Conservation (phyloP, 805 yeast genomes). For the Blastobotrys americana region DNA sequence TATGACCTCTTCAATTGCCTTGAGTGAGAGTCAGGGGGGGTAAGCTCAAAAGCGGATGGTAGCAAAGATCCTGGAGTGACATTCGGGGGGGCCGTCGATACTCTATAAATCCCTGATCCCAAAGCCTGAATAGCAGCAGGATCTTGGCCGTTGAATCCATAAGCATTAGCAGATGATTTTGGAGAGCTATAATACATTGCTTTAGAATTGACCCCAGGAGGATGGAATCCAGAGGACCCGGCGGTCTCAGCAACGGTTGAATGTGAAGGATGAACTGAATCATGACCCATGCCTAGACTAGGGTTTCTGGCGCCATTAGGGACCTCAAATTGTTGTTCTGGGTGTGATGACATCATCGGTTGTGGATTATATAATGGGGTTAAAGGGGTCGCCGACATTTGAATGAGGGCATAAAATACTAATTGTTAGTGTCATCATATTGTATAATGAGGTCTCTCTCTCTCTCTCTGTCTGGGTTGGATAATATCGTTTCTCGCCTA, state of each 20-base stretch:
- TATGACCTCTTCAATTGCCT: conserved; percentile 9
- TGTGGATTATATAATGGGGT: not conserved
- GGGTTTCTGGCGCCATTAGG: not conserved
- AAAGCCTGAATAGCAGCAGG: not conserved
- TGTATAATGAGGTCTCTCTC: too few relatives aligned
- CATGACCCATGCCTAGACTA: too few relatives aligned
- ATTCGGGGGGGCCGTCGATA: not conserved
- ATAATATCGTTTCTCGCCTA: too few relatives aligned
- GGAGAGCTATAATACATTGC: not conserved
- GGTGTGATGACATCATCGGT: not conserved
- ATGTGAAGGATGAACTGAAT: too few relatives aligned
- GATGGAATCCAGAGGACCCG: too few relatives aligned
- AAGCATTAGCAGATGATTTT: not conserved
- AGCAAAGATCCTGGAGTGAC: conserved; percentile 18
- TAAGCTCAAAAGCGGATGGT: conserved; percentile 32
- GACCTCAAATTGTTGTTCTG: not conserved
- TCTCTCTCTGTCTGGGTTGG: too few relatives aligned
- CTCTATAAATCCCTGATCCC: not conserved
- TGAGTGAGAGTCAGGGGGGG: conserved; percentile 26
- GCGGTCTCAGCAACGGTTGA: too few relatives aligned
- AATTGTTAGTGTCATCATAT: too few relatives aligned
- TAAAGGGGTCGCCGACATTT: not conserved
- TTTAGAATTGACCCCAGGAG: not conserved
- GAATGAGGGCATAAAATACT: too few relatives aligned
- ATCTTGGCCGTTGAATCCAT: not conserved